These are phyloP conservation scores for Trichoderma endophyticum DNA, from an alignment of 2,329 filamentous ascomycete species.

Conservation along the genomic window DNA sequence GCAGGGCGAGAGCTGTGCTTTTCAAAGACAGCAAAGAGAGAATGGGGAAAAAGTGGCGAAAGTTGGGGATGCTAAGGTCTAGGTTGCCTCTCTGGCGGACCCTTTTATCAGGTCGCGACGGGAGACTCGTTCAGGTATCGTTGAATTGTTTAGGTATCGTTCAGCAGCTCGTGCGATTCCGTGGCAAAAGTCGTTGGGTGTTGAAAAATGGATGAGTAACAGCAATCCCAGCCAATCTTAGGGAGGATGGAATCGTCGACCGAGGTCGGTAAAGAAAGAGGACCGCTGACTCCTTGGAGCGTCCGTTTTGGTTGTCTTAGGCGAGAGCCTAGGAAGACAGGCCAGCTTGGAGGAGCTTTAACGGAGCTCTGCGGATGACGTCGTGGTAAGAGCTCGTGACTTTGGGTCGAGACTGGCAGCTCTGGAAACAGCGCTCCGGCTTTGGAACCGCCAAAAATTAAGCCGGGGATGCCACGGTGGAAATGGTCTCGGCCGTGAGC, in stretches of 20 bases:
- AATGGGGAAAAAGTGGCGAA: slow-evolving; percentile 22
- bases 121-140: background rate
- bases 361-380: slow-evolving; percentile 23
- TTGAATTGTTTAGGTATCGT: background rate
- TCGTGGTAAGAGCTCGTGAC: slow-evolving; percentile 19
- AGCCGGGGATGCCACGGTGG: slow-evolving; percentile 22
- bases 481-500: background rate
- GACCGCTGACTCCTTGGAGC: slow-evolving; percentile 43
- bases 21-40: background rate
- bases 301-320: slow-evolving; percentile 48
- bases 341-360: slow-evolving; percentile 25
- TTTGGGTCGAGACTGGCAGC: slow-evolving; percentile 20
- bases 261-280: slow-evolving; percentile 48
- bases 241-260: slow-evolving; percentile 53
- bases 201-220: background rate
- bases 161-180: background rate
- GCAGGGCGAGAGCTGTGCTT: background rate
- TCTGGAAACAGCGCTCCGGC: slow-evolving; percentile 18
- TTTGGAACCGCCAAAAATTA: background rate
- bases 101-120: slow-evolving; percentile 17
- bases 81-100: slow-evolving; percentile 24
- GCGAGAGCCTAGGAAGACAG: slow-evolving; percentile 27
- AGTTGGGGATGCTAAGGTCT: slow-evolving; percentile 15
- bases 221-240: slow-evolving; percentile 34
- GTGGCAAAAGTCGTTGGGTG: background rate